Evolutionary conservation across 139 green algal genomes (phyloP).

Genomic region (Nannochloris sp.): DNA sequence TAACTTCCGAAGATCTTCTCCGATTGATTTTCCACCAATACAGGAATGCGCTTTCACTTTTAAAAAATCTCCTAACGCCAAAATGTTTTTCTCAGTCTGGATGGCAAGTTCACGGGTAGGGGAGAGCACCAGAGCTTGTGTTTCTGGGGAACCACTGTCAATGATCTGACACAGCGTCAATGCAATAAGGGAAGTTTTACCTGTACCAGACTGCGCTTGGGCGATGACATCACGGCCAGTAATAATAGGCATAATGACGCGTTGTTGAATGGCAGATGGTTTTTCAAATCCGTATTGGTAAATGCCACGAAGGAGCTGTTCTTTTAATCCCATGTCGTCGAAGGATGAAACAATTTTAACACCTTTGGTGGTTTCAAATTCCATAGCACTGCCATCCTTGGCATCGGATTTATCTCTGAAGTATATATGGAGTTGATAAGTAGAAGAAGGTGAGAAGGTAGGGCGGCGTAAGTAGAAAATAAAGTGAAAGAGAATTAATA

Average conservation of each 20-base stretch:
- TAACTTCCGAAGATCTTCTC: slow-evolving; percentile 92
- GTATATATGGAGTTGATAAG: too few relatives aligned
- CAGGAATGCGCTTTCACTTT: slow-evolving; percentile 84
- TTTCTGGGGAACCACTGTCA: slow-evolving; percentile 51
- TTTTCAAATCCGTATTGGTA: slow-evolving; percentile 97
- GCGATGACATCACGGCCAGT: slow-evolving; percentile 92
- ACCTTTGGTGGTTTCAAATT: slow-evolving; percentile 76
- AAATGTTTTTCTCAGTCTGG: slow-evolving; percentile 92
- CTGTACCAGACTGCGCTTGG: slow-evolving; percentile 96
- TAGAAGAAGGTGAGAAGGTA: too few relatives aligned
- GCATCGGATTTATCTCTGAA: background rate
- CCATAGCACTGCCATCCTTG: slow-evolving; percentile 20
- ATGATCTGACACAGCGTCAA: slow-evolving; percentile 83
- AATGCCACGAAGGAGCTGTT: slow-evolving; percentile 89
- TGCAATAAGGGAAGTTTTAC: slow-evolving; percentile 95
- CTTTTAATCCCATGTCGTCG: slow-evolving; percentile 85
- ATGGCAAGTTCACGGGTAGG: slow-evolving; percentile 93
- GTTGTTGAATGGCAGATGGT: slow-evolving; percentile 97
- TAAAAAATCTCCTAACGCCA: slow-evolving; percentile 89
- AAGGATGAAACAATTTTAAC: slow-evolving; percentile 79
- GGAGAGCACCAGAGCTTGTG: slow-evolving; percentile 84
- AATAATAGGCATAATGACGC: slow-evolving; percentile 89
- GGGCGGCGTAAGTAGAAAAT: too few relatives aligned
- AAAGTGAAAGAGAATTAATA: too few relatives aligned
- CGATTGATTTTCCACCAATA: slow-evolving; percentile 91